Evolutionary conservation across 345 rosid genomes (phyloP).

Genomic region (Raphanus sativus): DNA sequence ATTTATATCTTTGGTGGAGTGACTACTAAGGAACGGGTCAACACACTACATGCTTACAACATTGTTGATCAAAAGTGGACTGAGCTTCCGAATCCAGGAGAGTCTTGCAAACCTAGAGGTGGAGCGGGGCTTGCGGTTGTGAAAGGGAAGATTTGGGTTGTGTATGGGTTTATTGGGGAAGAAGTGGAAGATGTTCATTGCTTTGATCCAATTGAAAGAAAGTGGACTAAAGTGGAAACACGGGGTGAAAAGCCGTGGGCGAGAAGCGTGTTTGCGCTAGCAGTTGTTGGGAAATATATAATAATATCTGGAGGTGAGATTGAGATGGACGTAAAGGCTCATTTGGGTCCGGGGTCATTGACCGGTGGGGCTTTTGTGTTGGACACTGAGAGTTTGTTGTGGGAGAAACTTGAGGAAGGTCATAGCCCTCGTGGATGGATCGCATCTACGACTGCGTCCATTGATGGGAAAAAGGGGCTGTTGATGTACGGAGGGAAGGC

Average conservation of each 20-base stretch:
- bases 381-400: neutral
- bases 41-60: neutral
- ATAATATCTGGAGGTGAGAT: conserved; percentile 1
- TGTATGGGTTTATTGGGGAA: neutral
- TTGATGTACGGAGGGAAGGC: neutral
- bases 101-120: neutral
- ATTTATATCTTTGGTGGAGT: conserved; percentile 1
- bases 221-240: neutral
- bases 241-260: neutral
- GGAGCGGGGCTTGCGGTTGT: neutral
- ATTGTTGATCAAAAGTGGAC: neutral
- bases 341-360: neutral
- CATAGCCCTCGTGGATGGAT: conserved; percentile 5
- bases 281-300: neutral
- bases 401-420: conserved; percentile 5
- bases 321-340: neutral
- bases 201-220: neutral
- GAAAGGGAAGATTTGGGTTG: neutral
- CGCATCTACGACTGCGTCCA: neutral
- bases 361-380: neutral
- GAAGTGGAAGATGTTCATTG: neutral
- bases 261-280: neutral
- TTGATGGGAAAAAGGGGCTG: neutral
- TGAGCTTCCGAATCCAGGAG: conserved; percentile 3
- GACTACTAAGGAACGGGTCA: neutral